Evolutionary conservation across 352 stramenopile species (phyloP), one percentile per base, ranked within the genome.

Genomic region (Phytophthora tentaculata): DNA sequence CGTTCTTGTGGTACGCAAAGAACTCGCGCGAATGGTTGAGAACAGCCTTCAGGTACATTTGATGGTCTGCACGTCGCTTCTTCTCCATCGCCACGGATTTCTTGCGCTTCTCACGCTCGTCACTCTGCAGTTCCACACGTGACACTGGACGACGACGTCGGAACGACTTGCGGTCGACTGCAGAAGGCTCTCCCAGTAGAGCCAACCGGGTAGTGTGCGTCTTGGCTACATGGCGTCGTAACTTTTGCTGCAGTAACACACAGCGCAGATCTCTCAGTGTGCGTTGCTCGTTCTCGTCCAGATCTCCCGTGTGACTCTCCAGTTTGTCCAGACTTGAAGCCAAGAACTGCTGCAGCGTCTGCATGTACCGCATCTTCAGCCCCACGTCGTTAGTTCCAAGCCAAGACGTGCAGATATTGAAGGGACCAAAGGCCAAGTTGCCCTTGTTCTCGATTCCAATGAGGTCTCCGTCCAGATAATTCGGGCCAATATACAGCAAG

Each of bases 11-110:
- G 59, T 86, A 95, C n/a, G 80, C 74, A 28, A 92, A 92, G 43
- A 96, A 96, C 59, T 95, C 87, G 16, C 89, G 82, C 52, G 87
- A 90, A 64, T 96, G 89, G 61, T 92, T 92, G 37, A 95, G 54
- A 5, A 96, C 80, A 0, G 86, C 84, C 56, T 91, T 91, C 37
- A 96, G 67, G 61, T 95, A 96, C 49, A 84, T 71, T 59, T 94
- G 87, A 28, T 92, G 87, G 37, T 91, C 77, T 6, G 84, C 83
- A 10, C 86, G 85, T 7, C 86, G 85, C 52, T 94, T 83, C 71
- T 95, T 95, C 61, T 94, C 86, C 37, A 89, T 79, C n/a, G 86
- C 84, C 10, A 96, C 81, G 1, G 83, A 91, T 57, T 91, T 91
- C 56, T 92, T 94, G 51, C 85, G 83, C 53, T 92, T 92, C 48